phyloP scores from a whole-genome alignment of 768 basidiomycete species.

The Lentinula aciculospora region DNA sequence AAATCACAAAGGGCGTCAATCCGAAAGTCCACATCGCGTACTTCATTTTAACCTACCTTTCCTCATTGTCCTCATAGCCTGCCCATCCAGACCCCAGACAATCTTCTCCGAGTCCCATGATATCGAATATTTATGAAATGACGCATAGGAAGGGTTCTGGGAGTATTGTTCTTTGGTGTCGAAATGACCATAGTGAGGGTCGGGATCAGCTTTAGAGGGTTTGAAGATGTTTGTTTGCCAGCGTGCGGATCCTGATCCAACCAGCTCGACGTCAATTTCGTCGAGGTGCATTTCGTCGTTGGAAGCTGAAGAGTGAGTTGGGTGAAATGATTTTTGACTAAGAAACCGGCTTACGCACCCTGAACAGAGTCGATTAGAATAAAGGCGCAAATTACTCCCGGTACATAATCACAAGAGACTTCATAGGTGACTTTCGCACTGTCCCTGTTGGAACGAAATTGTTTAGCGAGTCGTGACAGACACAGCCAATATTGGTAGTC shows the following conservation, averaged over 20 bases:
- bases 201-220: conserved; percentile 18
- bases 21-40: background rate
- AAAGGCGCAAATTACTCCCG: conserved; percentile 27
- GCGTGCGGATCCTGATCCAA: conserved; percentile 24
- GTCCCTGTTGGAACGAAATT: conserved; percentile 3
- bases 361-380: conserved; percentile 23
- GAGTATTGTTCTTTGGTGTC: conserved; percentile 9
- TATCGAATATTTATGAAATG: conserved; percentile 23
- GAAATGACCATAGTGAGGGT: conserved; percentile 25
- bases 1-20: background rate
- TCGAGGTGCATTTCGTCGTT: conserved; percentile 15
- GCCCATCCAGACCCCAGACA: conserved; percentile 26
- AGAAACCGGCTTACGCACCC: conserved; percentile 7
- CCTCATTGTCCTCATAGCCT: conserved; percentile 19
- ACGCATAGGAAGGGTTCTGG: conserved; percentile 5
- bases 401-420: conserved; percentile 17
- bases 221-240: conserved; percentile 32
- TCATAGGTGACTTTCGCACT: conserved; percentile 23
- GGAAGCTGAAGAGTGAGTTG: background rate
- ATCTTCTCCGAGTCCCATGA: conserved; percentile 28
- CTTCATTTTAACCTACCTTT: conserved; percentile 4
- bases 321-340: background rate
- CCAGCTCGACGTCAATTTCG: conserved; percentile 30
- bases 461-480: background rate
- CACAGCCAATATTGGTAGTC: too few relatives aligned